phyloP scores from a whole-genome alignment of 495 filamentous ascomycete genomes.

The Massariosphaeria phaeospora region DNA sequence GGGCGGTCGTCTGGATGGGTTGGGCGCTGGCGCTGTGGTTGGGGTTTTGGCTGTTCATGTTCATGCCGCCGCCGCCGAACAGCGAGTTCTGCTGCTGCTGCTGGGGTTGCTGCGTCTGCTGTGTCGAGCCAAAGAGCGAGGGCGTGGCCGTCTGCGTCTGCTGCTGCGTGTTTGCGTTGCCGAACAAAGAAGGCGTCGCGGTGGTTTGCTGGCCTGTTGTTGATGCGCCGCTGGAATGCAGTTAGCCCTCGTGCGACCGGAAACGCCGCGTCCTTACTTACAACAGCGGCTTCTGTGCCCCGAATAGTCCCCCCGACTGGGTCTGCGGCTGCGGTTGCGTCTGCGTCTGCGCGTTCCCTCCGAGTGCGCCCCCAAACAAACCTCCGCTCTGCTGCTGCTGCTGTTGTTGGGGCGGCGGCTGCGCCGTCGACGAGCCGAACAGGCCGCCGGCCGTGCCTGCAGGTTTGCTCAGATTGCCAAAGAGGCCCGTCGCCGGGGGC shows the following conservation, averaged over 20 bases:
- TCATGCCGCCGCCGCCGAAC: conserved; percentile 21
- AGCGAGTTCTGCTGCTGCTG: conserved; percentile 7
- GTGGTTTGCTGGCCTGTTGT: conserved; percentile 24
- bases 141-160: conserved; percentile 24
- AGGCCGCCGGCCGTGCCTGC: conserved; percentile 42
- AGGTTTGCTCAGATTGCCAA: conserved; percentile 38
- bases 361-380: conserved; percentile 40
- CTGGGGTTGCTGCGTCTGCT: conserved; percentile 21
- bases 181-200: conserved; percentile 37
- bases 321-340: conserved; percentile 32
- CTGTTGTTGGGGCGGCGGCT: conserved; percentile 45
- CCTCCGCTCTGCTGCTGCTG: conserved; percentile 42
- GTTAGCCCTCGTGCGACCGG: conserved; percentile 21
- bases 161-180: conserved; percentile 28
- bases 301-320: conserved; percentile 40
- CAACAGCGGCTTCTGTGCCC: conserved; percentile 31
- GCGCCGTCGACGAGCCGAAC: conserved; percentile 48
- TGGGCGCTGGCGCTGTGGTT: conserved; percentile 47
- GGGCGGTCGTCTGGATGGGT: conserved; percentile 66
- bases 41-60: conserved; percentile 23
- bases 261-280: conserved; percentile 21
- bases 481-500: conserved; percentile 41
- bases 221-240: conserved; percentile 26
- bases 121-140: conserved; percentile 34
- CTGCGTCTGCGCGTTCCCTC: conserved; percentile 37